Conservation (phyloP, 2,329 filamentous ascomycete species). For the Aspergillus hortae region DNA sequence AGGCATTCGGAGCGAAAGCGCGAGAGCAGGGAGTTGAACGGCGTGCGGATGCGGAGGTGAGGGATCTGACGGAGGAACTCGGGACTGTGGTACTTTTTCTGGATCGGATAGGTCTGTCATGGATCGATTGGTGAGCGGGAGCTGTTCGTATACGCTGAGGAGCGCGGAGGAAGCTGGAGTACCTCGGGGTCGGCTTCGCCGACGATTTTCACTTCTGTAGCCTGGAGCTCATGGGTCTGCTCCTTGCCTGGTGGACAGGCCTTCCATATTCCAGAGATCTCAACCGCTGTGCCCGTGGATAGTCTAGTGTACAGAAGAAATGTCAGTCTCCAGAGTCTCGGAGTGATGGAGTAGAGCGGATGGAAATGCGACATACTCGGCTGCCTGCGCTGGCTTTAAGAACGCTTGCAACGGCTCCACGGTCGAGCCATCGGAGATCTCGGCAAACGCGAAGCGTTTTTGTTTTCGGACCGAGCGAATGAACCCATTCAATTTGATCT, state of each 20-base stretch:
- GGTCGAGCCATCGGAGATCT: slow-evolving; percentile 83
- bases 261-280: slow-evolving; percentile 73
- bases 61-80: slow-evolving; percentile 87
- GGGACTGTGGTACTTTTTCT: slow-evolving; percentile 90
- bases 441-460: slow-evolving; percentile 78
- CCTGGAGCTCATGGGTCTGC: slow-evolving; percentile 78
- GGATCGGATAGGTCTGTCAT: slow-evolving; percentile 77
- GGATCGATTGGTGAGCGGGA: background rate
- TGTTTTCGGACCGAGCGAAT: slow-evolving; percentile 82
- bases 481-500: slow-evolving; percentile 68
- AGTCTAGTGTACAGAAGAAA: slow-evolving; percentile 53
- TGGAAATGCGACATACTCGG: slow-evolving; percentile 57
- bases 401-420: slow-evolving; percentile 76
- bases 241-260: slow-evolving; percentile 62
- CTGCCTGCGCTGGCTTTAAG: slow-evolving; percentile 65
- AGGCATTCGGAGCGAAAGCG: slow-evolving; percentile 80
- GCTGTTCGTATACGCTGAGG: background rate
- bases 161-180: slow-evolving; percentile 28
- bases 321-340: background rate
- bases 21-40: slow-evolving; percentile 74
- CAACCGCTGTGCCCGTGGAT: slow-evolving; percentile 75
- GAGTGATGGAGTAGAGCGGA: background rate
- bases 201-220: slow-evolving; percentile 64
- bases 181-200: slow-evolving; percentile 78
- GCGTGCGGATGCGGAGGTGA: slow-evolving; percentile 78